phyloP scores from a whole-genome alignment of 306 rosid species.

The Sindora glabra region DNA sequence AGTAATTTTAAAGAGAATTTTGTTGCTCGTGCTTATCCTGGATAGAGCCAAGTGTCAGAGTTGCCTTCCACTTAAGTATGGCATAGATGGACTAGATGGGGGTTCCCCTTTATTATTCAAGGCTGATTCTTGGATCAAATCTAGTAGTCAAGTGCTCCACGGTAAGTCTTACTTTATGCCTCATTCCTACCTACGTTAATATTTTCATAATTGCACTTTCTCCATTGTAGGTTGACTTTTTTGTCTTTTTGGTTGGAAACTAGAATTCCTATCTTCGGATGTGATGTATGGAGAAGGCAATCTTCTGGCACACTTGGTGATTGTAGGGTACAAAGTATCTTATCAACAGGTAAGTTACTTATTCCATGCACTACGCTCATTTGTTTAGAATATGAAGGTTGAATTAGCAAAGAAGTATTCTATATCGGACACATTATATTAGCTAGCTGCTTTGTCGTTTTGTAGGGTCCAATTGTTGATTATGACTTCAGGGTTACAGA shows the following conservation, averaged over 20 bases:
- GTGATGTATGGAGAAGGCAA: conserved; percentile 96
- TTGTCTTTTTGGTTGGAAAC: conserved; percentile 33
- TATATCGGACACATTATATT: background rate
- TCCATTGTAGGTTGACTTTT: conserved; percentile 28
- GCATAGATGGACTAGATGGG: conserved; percentile 90
- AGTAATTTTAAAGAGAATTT: conserved; percentile 62
- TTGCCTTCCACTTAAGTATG: conserved; percentile 73
- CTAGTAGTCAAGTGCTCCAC: conserved; percentile 65
- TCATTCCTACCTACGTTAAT: background rate
- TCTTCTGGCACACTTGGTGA: conserved; percentile 64
- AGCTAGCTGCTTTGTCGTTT: conserved; percentile 15
- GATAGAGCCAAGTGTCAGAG: conserved; percentile 84
- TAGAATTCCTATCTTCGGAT: conserved; percentile 80
- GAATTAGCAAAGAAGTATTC: background rate
- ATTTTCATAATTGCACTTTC: conserved; percentile 1
- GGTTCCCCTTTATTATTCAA: conserved; percentile 86
- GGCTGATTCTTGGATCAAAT: conserved; percentile 51
- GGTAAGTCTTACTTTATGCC: conserved; percentile 35
- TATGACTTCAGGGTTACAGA: conserved; percentile 68
- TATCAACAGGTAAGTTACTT: conserved; percentile 61
- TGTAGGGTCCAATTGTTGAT: conserved; percentile 68
- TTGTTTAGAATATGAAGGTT: background rate
- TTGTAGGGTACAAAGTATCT: conserved; percentile 70
- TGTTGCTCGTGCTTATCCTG: conserved; percentile 68
- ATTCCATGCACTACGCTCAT: conserved; percentile 10